Evolutionary conservation across 345 rosid species (phyloP).

Genomic region (Rhizophora mangle): DNA sequence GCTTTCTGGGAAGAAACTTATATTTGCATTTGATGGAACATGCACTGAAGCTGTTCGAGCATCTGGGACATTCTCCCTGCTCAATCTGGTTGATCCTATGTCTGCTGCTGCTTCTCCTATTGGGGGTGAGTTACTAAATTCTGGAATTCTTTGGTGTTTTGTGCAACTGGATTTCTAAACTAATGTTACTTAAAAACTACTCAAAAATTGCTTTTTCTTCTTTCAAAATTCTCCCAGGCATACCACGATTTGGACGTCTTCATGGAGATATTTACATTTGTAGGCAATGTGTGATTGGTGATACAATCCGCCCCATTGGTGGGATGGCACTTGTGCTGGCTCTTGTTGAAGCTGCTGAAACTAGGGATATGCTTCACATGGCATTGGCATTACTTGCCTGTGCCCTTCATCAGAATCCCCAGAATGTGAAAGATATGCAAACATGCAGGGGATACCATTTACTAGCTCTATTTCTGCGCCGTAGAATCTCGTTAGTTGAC

Average conservation of each 20-base stretch:
- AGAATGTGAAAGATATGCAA: conserved; percentile 95
- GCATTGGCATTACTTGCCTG: conserved; percentile 83
- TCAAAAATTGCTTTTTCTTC: conserved; percentile 11
- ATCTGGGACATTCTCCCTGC: conserved; percentile 76
- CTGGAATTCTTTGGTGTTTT: not conserved
- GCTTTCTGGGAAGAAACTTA: conserved; percentile 94
- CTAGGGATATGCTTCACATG: conserved; percentile 97
- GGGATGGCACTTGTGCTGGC: conserved; percentile 86
- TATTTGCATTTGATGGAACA: conserved; percentile 97
- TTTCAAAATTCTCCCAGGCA: conserved; percentile 44
- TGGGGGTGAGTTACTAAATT: conserved; percentile 55
- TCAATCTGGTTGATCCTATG: conserved; percentile 95
- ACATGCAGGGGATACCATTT: conserved; percentile 95
- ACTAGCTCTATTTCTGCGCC: conserved; percentile 87
- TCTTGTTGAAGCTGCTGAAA: conserved; percentile 92
- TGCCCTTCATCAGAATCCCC: conserved; percentile 96
- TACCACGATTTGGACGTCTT: conserved; percentile 96
- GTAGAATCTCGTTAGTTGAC: conserved; percentile 82
- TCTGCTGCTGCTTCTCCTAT: conserved; percentile 99
- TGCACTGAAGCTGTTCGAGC: conserved; percentile 76
- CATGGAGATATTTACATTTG: conserved; percentile 78
- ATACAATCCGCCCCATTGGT: conserved; percentile 81
- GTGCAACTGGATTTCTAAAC: not conserved
- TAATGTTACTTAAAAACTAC: conserved; percentile 8
- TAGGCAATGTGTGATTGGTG: conserved; percentile 88